Evolutionary conservation across 2,329 filamentous ascomycete genomes (phyloP).

Genomic region (Colletotrichum destructivum): DNA sequence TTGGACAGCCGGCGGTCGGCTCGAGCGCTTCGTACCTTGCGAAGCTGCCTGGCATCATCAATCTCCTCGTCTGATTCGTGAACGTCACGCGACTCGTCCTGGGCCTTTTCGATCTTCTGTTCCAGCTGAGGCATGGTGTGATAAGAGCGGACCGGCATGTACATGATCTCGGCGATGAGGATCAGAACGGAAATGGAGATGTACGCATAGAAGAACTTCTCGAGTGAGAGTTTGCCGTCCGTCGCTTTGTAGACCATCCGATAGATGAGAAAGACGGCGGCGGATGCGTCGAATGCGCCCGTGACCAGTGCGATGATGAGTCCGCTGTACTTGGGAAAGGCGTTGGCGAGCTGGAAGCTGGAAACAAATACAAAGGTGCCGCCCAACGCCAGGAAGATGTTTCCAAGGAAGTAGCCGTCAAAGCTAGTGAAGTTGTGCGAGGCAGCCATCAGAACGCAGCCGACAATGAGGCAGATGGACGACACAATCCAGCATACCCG

Average conservation of each 20-base stretch:
- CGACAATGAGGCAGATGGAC: constrained; percentile 76
- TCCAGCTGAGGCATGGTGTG: constrained; percentile 57
- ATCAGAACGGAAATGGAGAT: constrained; percentile 54
- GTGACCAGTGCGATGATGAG: constrained; percentile 84
- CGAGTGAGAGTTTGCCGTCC: constrained; percentile 52
- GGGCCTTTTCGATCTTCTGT: constrained; percentile 55
- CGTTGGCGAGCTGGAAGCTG: constrained; percentile 87
- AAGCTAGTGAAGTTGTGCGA: constrained; percentile 72
- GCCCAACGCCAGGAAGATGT: constrained; percentile 83
- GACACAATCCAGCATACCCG: constrained; percentile 81
- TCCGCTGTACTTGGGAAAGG: constrained; percentile 82
- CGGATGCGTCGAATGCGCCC: constrained; percentile 87
- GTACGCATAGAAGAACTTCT: constrained; percentile 59
- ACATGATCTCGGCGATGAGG: constrained; percentile 53
- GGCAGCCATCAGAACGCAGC: constrained; percentile 80
- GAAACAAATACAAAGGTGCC: constrained; percentile 87
- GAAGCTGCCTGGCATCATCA: constrained; percentile 61
- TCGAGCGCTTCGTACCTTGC: constrained; percentile 58
- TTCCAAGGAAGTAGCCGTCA: constrained; percentile 82
- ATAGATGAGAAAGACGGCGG: constrained; percentile 83
- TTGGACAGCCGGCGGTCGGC: constrained; percentile 69
- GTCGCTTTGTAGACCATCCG: constrained; percentile 77
- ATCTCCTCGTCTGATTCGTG: constrained; percentile 71
- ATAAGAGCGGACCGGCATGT: constrained; percentile 59
- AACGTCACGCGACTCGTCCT: constrained; percentile 56